Evolutionary conservation across 2,329 filamentous ascomycete species (phyloP), one percentile per base, ranked within the genome.

Genomic region (Fusarium camptoceras): DNA sequence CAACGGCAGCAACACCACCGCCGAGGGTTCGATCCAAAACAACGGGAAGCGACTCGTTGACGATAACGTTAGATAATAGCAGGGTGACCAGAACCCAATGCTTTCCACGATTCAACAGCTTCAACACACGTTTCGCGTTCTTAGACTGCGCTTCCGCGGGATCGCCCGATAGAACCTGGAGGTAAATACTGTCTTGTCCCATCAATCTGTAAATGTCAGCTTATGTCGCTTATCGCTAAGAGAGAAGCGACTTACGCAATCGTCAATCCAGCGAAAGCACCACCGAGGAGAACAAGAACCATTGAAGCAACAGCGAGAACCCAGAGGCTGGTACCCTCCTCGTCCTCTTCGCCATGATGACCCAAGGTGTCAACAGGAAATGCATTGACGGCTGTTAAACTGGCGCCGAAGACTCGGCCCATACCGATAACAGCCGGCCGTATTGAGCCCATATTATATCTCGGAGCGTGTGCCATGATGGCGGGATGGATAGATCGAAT

Each of bases 21-120:
- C 96, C 96, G 20, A 99, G 88, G 59, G 94, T 97, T 59, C 96
- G 87, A 81, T 99, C 96, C 54, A 99, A 87, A 14, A 99, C 93
- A 67, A 99, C 97, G 28, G 96, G 96, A 16, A 98, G 85, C 4
- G 95, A 97, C 82, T 98, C 96, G 80, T 99, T 98, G 71, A 97
- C 97, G 75, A 99, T 97, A 77, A 99, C 96, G 79, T 99, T 99
- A 79, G 94, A 94, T 59, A 99, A 85, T 10, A 99, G 87, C 27
- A 99, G 83, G 5, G 96, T 98, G 56, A 99, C 96, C 60, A 99
- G 85, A 22, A 99, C 95, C 96, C 96, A 99, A 81, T 99, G 96
- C 80, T 99, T 99, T 75, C 96, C 96, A 75, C 88, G 92, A 70
- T 93, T 89, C 59, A 99, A 83, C 28, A 99, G 84, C 44, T 89